Percentiles rank a stretch among this genome's conserved stretches.
Evolutionary conservation across 73 alveolate species (phyloP).

Genomic region (Tetrahymena borealis): DNA sequence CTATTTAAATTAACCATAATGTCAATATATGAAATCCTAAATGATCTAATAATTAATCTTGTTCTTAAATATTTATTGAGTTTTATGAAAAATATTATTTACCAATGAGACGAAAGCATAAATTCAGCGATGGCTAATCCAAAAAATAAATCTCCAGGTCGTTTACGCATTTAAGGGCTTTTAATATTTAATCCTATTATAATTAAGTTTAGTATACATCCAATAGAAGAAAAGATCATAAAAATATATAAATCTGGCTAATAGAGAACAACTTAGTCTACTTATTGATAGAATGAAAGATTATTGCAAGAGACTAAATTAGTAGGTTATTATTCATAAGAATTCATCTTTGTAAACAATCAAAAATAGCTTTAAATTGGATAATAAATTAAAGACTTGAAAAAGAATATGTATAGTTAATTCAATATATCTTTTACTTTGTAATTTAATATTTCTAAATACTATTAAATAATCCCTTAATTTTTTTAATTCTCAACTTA

Average conservation of each 20-base stretch:
- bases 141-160: not conserved
- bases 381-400: too few relatives aligned
- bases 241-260: not conserved
- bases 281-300: not conserved
- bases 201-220: not conserved
- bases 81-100: not conserved
- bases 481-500: too few relatives aligned
- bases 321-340: not conserved
- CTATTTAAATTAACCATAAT: not conserved
- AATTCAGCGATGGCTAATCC: not conserved
- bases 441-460: too few relatives aligned
- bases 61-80: not conserved
- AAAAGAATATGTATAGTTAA: too few relatives aligned
- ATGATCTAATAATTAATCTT: too few relatives aligned
- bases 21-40: too few relatives aligned
- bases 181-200: not conserved
- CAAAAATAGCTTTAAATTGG: too few relatives aligned
- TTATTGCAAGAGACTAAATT: not conserved
- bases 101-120: not conserved
- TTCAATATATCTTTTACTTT: too few relatives aligned
- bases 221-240: not conserved
- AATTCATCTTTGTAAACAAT: not conserved
- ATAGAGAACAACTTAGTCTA: not conserved
- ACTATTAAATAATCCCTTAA: too few relatives aligned
- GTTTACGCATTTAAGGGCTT: not conserved